Conservation (phyloP, 2,329 filamentous ascomycete genomes). For the Diaporthe helianthi region DNA sequence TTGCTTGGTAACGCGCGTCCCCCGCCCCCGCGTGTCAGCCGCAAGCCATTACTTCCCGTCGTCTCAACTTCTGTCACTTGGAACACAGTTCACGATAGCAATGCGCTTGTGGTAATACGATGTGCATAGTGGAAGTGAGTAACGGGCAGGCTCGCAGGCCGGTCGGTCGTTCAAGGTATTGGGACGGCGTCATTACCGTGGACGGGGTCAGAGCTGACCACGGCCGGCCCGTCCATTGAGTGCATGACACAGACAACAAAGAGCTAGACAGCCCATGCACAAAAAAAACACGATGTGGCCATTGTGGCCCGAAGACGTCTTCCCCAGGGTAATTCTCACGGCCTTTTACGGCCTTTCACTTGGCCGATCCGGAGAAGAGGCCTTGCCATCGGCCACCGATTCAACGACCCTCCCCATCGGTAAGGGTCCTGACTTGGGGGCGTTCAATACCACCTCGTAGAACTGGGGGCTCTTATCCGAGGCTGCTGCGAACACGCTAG, state of each 20-base stretch:
- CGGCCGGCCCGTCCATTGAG: background rate
- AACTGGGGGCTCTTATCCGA: background rate
- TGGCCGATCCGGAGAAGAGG: background rate
- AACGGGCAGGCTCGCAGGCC: background rate
- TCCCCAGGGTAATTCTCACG: background rate
- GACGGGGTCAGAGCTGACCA: background rate
- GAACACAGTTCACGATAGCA: background rate
- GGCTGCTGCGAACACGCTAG: background rate
- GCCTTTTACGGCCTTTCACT: background rate
- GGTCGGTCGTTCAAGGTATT: background rate
- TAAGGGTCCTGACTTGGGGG: background rate
- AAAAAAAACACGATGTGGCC: slow-evolving; percentile 3
- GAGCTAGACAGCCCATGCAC: too few species aligned
- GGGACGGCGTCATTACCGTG: too few species aligned
- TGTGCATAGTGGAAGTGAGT: background rate
- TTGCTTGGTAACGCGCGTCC: slow-evolving; percentile 11
- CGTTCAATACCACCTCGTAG: background rate
- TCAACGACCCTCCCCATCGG: background rate
- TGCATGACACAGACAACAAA: background rate
- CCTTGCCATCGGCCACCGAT: slow-evolving; percentile 2
- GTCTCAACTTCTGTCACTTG: slow-evolving; percentile 15
- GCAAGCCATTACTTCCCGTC: slow-evolving; percentile 15
- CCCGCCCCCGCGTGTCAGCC: background rate
- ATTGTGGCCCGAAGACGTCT: slow-evolving; percentile 2
- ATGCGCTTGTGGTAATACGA: background rate